Percentiles rank a stretch among this genome's conserved stretches.
These are phyloP conservation scores for Physcia stellaris DNA, from an alignment of 495 filamentous ascomycete genomes.

Conservation along the genomic window DNA sequence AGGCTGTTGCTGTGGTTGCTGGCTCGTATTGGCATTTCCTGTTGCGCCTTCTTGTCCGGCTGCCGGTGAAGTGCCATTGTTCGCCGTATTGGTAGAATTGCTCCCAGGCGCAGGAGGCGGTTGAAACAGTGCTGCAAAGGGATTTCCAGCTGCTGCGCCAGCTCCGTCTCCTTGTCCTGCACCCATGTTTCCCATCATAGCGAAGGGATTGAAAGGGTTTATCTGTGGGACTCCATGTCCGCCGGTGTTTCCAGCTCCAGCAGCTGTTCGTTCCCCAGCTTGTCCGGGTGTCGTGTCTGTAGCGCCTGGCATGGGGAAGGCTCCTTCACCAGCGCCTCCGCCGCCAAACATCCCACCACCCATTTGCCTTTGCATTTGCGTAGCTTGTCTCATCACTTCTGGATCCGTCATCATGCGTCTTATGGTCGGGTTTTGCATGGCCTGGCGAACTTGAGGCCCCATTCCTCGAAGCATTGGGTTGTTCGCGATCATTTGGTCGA, in stretches of 20 bases:
- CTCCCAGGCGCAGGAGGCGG: constrained; percentile 12
- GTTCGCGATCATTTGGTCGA: constrained; percentile 81
- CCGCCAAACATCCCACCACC: constrained; percentile 38
- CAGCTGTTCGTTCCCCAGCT: constrained; percentile 19
- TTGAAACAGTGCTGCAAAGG: constrained; percentile 56
- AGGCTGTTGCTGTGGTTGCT: constrained; percentile 15
- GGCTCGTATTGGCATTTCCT: neutral
- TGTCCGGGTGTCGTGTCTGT: constrained; percentile 52
- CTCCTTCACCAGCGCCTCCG: constrained; percentile 22
- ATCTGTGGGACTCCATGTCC: constrained; percentile 12
- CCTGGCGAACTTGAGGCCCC: constrained; percentile 64
- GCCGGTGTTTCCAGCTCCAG: constrained; percentile 24
- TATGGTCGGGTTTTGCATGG: constrained; percentile 76
- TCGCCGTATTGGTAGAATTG: constrained; percentile 8
- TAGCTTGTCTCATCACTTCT: constrained; percentile 60
- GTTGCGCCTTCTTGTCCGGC: constrained; percentile 1
- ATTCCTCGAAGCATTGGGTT: constrained; percentile 81
- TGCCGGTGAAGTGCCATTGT: constrained; percentile 14
- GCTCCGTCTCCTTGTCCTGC: constrained; percentile 17
- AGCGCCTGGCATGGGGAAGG: constrained; percentile 80
- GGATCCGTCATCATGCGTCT: constrained; percentile 95
- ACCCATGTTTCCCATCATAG: constrained; percentile 18
- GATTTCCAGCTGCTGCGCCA: constrained; percentile 43
- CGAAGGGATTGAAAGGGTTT: constrained; percentile 18
- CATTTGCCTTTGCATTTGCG: constrained; percentile 64